Evolutionary conservation across 2,329 filamentous ascomycete genomes (phyloP), one percentile per base, ranked within the genome.

Genomic region (Penicillium expansum): DNA sequence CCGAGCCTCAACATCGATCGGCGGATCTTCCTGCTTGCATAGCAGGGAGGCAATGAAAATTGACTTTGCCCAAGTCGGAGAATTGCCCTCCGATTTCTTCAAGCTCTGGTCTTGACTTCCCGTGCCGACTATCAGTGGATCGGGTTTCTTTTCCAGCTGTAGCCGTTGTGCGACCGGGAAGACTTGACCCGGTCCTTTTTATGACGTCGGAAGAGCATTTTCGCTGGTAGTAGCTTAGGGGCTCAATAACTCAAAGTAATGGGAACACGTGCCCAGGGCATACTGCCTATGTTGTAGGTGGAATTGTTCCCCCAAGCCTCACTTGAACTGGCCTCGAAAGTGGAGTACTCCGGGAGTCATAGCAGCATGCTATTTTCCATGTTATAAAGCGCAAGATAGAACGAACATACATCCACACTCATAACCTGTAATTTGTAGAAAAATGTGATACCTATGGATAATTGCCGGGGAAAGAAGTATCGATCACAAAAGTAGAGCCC

Each of bases 121-220:
- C 14, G 10, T 10, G 44, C 24, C 14, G 29, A 47, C 55, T 5
- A 56, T 42, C 5, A 63, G 54, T 38, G 58, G 45, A 39, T 59
- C 56, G 27, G 39, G 5, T 11, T 33, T 24, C 4, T 45, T 54
- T 33, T 48, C 30, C n/a, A 42, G 33, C 11, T 13, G 39, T 22
- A 44, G n/a, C 27, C 55, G 11, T 16, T 35, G 52, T 20, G 47
- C 52, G 56, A 60, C 55, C 29, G 45, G 56, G 41, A 55, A 57
- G 32, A 62, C 27, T 11, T 49, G 20, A 60, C 59, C 49, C 54
- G 52, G 18, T 58, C 42, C 20, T 35, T 35, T 24, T 3, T 18
- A 16, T 6, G 4, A 29, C 10, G 10, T 29, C 16, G 9, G 18
- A 43, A n/a, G 13, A 10, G 32, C 9, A 32, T 20, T 8, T 14